These are phyloP conservation scores for Theileria parva DNA, from an alignment of 169 alveolate species.

Conservation along the genomic window DNA sequence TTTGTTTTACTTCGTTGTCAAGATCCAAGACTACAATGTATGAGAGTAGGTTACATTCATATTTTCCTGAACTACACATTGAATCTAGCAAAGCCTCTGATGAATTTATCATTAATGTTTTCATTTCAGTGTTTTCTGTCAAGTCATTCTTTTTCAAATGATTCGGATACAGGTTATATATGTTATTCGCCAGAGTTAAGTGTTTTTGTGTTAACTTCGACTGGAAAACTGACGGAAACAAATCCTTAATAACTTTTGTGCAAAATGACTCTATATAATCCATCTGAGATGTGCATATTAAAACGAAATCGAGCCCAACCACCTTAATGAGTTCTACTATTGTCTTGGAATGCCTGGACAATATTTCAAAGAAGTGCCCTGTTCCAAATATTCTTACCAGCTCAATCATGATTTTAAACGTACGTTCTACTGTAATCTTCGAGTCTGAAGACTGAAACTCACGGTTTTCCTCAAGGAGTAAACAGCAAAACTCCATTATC, in stretches of 20 bases:
- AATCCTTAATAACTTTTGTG: constrained; percentile 9
- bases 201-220: not conserved
- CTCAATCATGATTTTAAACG: constrained; percentile 34
- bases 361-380: constrained; percentile 6
- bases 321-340: not conserved
- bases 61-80: not conserved
- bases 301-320: constrained; percentile 3
- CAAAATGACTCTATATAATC: constrained; percentile 16
- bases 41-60: constrained; percentile 5
- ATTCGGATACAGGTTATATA: not conserved
- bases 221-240: constrained; percentile 29
- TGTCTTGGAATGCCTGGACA: not conserved
- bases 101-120: constrained; percentile 5
- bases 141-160: not conserved
- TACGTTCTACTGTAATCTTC: not conserved
- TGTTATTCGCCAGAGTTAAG: constrained; percentile 3
- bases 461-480: constrained; percentile 11
- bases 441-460: not conserved
- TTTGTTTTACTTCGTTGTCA: not conserved
- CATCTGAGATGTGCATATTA: constrained; percentile 10
- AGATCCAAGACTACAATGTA: constrained; percentile 42
- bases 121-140: not conserved
- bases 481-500: constrained; percentile 21
- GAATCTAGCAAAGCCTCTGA: constrained; percentile 10
- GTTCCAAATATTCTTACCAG: constrained; percentile 19